Conservation (phyloP, 495 filamentous ascomycete species). For the Apodospora peruviana region DNA sequence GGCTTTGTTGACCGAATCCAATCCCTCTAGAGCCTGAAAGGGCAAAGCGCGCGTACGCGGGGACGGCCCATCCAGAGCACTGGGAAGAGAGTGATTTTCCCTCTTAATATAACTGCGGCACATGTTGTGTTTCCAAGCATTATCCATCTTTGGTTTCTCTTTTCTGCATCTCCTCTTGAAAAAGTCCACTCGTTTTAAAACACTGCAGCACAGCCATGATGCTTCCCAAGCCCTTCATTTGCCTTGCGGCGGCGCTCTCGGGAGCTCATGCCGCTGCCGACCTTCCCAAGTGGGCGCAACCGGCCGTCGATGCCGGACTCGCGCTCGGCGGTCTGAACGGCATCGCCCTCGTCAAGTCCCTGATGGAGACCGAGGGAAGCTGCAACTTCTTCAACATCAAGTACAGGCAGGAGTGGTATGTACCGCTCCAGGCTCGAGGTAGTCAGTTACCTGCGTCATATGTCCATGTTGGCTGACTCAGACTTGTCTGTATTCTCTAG, state of each 20-base stretch:
- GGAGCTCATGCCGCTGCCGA: conserved; percentile 5
- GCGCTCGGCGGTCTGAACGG: conserved; percentile 16
- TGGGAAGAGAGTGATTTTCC: background rate
- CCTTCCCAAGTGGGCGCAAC: conserved; percentile 12
- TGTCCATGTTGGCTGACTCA: background rate
- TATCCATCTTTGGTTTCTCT: background rate
- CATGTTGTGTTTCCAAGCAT: background rate
- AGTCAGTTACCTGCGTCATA: background rate
- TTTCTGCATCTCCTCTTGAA: background rate
- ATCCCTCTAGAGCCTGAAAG: background rate
- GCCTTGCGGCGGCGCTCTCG: conserved; percentile 5
- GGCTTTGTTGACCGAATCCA: background rate
- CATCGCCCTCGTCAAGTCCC: conserved; percentile 12
- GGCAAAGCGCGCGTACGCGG: background rate
- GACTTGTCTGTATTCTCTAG: conserved; percentile 21
- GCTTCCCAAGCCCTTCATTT: background rate
- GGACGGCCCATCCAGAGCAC: background rate
- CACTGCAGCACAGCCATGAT: conserved; percentile 1
- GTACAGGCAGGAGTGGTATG: conserved; percentile 19
- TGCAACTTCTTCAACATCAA: conserved; percentile 20
- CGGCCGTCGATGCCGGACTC: conserved; percentile 17
- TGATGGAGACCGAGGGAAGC: conserved; percentile 6
- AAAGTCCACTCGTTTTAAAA: background rate
- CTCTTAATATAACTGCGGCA: background rate
- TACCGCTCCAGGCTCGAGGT: background rate